Evolutionary conservation across 305 asterid genomes (phyloP).

Genomic region (Solanum hybrid): DNA sequence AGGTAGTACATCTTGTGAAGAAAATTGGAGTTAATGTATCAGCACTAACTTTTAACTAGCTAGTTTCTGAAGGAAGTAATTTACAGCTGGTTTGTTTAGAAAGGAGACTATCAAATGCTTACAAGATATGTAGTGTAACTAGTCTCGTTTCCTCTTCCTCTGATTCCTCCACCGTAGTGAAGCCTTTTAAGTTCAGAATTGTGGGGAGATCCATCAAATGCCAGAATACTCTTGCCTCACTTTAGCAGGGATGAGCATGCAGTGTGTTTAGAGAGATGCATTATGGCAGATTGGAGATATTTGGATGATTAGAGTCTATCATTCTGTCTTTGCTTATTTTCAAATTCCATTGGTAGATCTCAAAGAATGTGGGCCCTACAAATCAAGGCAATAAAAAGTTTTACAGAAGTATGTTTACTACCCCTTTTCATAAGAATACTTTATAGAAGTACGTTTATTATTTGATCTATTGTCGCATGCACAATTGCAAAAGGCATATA

Average conservation of each 20-base stretch:
- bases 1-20: background rate
- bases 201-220: background rate
- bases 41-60: background rate
- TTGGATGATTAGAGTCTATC: background rate
- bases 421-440: background rate
- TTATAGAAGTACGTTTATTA: background rate
- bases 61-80: background rate
- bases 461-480: background rate
- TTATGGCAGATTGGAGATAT: background rate
- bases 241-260: background rate
- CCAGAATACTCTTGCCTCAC: slow-evolving; percentile 5
- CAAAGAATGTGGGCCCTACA: background rate
- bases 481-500: background rate
- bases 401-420: background rate
- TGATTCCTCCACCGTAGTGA: background rate
- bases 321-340: background rate
- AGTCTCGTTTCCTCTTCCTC: background rate
- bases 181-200: background rate
- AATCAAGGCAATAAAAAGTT: background rate
- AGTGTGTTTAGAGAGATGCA: background rate
- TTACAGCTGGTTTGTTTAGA: background rate
- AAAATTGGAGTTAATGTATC: background rate
- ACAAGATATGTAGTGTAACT: background rate
- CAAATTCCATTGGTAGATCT: background rate
- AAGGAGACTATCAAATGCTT: background rate